Base-by-base conservation (phyloP, 257 asterid species). In the Rubia yunnanensis region DNA sequence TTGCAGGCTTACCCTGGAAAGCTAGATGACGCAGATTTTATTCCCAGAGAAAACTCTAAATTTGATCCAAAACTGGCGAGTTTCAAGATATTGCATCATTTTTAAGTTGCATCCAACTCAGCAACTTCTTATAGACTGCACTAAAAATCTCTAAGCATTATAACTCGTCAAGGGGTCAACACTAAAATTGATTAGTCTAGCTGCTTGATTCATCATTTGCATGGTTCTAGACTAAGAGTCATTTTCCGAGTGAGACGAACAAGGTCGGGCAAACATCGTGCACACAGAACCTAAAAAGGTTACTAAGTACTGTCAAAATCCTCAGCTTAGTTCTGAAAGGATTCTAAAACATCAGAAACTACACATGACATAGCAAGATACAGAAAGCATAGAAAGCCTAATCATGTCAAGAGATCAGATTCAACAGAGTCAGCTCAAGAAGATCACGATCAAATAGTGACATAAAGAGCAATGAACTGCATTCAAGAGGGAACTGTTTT, bases 401-500 rank as follows among this genome's bases (percentile, higher is more conserved):
- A 17, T 32, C 34, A 23, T 60, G 62, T 31, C 18, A 48, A 11
- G 31, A 26, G 46, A 70, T 38, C n/a, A 52, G 14, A 26, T 35
- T 54, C 27, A 14, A 36, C 26, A 18, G 38, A 44, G 32, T 31
- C 60, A 48, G 27, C 60, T 18, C 1, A 8, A 59, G 46, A 28
- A 28, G 27, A 61, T 15, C 13, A 69, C 23, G 26, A 17, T 23
- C 9, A 63, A 3, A 32, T 52, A n/a, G 36, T 13, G 57, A 70
- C 9, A 24, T 62, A 20, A 53, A 28, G 65, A 70, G 26, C 14
- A 44, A 36, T 22, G 39, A 6, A 35, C 53, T 23, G 10, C 22
- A 20, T 34, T 32, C 31, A n/a, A 35, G 38, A 52, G 35, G 52
- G 48, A 70, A 53, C 53, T 62, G 31, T 22, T 26, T 62, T 62